A percentile compares a stretch with the other conserved stretches of the same genome.
Evolutionary conservation across 306 rosid genomes (phyloP).

Genomic region (Hippophae rhamnoides): DNA sequence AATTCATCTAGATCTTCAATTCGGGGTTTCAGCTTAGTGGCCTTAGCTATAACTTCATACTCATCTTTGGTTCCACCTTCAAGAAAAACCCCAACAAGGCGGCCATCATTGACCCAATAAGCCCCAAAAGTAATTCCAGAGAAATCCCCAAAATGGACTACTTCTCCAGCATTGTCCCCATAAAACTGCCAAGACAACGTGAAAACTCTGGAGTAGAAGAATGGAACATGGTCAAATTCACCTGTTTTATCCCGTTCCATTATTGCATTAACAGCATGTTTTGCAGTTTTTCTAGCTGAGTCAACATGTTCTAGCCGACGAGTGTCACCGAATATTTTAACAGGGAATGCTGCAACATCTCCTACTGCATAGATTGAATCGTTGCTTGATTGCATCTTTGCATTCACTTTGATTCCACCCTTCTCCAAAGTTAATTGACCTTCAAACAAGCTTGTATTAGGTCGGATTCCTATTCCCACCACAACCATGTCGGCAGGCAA

Average conservation of each 20-base stretch:
- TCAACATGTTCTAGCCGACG: slow-evolving; percentile 96
- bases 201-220: slow-evolving; percentile 92
- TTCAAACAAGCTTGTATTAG: slow-evolving; percentile 90
- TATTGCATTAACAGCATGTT: slow-evolving; percentile 62
- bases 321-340: slow-evolving; percentile 72
- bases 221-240: slow-evolving; percentile 84
- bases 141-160: slow-evolving; percentile 71
- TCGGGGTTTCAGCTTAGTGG: slow-evolving; percentile 61
- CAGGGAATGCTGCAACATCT: slow-evolving; percentile 96
- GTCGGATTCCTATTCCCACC: slow-evolving; percentile 96
- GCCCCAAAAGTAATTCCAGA: slow-evolving; percentile 78
- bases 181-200: slow-evolving; percentile 94
- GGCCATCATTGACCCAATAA: slow-evolving; percentile 75
- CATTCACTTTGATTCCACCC: slow-evolving; percentile 98
- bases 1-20: slow-evolving; percentile 63
- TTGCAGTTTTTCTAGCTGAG: slow-evolving; percentile 79
- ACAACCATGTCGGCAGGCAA: slow-evolving; percentile 79
- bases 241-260: slow-evolving; percentile 54
- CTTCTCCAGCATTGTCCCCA: slow-evolving; percentile 82
- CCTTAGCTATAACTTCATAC: slow-evolving; percentile 56
- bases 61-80: slow-evolving; percentile 78
- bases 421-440: slow-evolving; percentile 94
- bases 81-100: slow-evolving; percentile 68
- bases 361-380: slow-evolving; percentile 83
- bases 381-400: slow-evolving; percentile 77